Percentiles rank a stretch among this genome's conserved stretches.
These are phyloP conservation scores for Sugiyamaella paludigena DNA, from an alignment of 1,139 yeast genomes.

Conservation along the genomic window DNA sequence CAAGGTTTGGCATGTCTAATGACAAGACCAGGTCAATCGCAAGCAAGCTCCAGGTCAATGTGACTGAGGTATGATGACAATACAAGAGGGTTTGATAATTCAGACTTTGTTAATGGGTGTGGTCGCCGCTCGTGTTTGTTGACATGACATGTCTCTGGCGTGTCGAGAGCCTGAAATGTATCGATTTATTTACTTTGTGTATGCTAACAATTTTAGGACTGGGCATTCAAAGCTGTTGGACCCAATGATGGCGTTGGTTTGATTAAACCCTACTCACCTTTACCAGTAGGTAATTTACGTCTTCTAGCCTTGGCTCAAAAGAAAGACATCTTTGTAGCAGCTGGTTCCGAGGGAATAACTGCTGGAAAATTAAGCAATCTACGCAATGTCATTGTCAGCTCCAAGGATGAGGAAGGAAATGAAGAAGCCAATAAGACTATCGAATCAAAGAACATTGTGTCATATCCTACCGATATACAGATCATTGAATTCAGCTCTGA, in stretches of 20 bases:
- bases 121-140: too few species aligned
- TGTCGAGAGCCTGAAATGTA: too few species aligned
- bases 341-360: constrained; percentile 22
- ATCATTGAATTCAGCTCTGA: constrained; percentile 25
- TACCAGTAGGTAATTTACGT: constrained; percentile 19
- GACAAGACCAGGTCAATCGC: neutral
- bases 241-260: constrained; percentile 23
- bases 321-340: constrained; percentile 25
- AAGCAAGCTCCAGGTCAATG: neutral
- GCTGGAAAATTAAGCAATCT: constrained; percentile 23
- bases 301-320: constrained; percentile 25
- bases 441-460: neutral
- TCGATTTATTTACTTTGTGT: neutral
- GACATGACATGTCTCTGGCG: too few species aligned
- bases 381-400: constrained; percentile 9
- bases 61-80: constrained; percentile 4
- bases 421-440: neutral
- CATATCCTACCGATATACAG: constrained; percentile 10
- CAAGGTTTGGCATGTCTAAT: neutral
- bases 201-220: constrained; percentile 22
- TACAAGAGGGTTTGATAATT: neutral
- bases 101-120: too few species aligned
- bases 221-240: constrained; percentile 27
- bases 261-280: constrained; percentile 18
- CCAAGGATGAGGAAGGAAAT: constrained; percentile 2